Percentiles rank a stretch among this genome's conserved stretches.
Conservation (phyloP, 106 monocot genomes). For the Posidonia australis region DNA sequence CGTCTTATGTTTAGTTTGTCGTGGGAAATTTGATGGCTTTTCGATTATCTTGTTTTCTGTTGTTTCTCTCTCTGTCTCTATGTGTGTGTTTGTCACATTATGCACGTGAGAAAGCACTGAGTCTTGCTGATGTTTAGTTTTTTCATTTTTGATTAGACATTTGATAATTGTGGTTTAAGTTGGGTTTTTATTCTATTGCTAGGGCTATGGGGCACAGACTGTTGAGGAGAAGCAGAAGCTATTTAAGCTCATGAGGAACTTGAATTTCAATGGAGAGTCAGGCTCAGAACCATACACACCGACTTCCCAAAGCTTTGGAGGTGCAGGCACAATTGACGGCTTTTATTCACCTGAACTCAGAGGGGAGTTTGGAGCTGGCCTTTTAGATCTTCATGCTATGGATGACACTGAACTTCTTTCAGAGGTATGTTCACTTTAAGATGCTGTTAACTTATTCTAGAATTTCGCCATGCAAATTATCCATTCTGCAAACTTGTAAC, state of each 20-base stretch:
- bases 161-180: neutral
- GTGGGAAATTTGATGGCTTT: too few relatives aligned
- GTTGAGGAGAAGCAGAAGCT: constrained; percentile 78
- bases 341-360: constrained; percentile 59
- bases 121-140: too few relatives aligned
- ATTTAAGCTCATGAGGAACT: constrained; percentile 53
- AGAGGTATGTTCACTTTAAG: constrained; percentile 35
- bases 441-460: too few relatives aligned
- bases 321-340: constrained; percentile 24
- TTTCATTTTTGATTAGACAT: too few relatives aligned
- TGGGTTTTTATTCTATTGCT: neutral
- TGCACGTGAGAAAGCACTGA: too few relatives aligned
- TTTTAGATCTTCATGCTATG: constrained; percentile 79
- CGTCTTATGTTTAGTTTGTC: too few relatives aligned
- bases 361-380: constrained; percentile 76
- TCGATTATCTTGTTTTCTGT: too few relatives aligned
- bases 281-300: constrained; percentile 44
- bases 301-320: constrained; percentile 32
- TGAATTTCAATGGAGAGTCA: constrained; percentile 72
- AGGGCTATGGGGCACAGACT: constrained; percentile 71
- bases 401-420: constrained; percentile 77
- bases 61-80: too few relatives aligned
- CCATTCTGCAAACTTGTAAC: too few relatives aligned
- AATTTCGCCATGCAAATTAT: too few relatives aligned
- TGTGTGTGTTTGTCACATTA: too few relatives aligned